Base-by-base conservation (phyloP, 2,329 filamentous ascomycete species). In the Geosmithia flava region DNA sequence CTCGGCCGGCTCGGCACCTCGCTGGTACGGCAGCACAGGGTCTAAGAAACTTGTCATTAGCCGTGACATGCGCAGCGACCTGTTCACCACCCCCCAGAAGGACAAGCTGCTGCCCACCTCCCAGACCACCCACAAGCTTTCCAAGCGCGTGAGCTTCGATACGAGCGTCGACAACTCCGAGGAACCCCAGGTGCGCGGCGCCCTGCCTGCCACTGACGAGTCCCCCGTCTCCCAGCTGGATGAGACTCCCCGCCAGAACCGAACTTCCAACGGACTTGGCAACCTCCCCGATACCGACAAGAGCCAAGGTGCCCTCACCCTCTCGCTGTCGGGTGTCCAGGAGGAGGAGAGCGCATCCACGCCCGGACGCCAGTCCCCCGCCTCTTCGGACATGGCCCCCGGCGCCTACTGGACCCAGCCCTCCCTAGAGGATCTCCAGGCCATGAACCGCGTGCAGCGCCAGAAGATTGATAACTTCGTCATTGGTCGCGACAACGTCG, bases 11-110 rank as follows among this genome's bases (percentile, higher is more conserved):
- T 69, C 76, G 17, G 41, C 20, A 2, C 73, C 76, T 37, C 78
- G 83, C 50, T 76, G 80, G 55, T 83, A 82, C 47, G 76, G 79
- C n/a, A 80, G 74, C 59, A 76, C 75, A 45, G 78, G 80, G 43
- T 79, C 95, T 56, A 96, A 96, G 70, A 90, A 89, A 63, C 76
- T 98, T 49, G 85, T 90, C 47, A 96, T 98, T 62, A 94, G 96
- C 66, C 83, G 88, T 53, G 85, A 83, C 54, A 74, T 98, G 61
- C 79, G 87, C 48, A 89, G 77, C 50, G 84, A 87, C 56, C 70
- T 83, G 16, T 85, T 83, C 60, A 75, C 73, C 2, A 78, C 78
- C 1, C 78, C 79, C 0, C 73, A 68, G 48, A 80, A 74, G 59
- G 72, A 75, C 37, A 74, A 70, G 56, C 57, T 64, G 16, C 52